Evolutionary conservation across 495 filamentous ascomycete species (phyloP), one percentile per base, ranked within the genome.

Genomic region (Astrothelium macrocarpum): DNA sequence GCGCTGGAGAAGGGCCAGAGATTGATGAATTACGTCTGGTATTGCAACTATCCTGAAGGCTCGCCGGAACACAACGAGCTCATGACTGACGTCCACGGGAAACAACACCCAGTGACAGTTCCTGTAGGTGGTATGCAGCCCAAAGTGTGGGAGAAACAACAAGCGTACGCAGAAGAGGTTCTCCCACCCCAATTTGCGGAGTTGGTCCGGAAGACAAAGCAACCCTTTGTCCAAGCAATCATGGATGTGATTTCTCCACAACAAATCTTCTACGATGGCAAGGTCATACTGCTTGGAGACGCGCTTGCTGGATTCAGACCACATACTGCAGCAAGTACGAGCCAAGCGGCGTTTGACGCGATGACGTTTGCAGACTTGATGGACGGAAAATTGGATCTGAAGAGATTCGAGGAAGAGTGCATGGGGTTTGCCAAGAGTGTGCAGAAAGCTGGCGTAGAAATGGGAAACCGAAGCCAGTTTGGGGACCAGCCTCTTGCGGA

Each of bases 11-110:
- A 73, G 0, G 81, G 78, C 14, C 61, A 78, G 16, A 75, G 81
- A 1, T 75, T 81, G 9, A 74, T 83, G 46, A 86, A 84, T 66
- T 82, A 78, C 64, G 82, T 85, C 56, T 86, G 80, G 72, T 86
- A 85, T 67, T 74, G 72, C 61, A 84, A 84, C 62, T 83, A 79
- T 64, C 71, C 77, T 9, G 74, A 73, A 46, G 72, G 70, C 16
- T 80, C 78, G 0, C 46, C 72, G 9, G 80, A 79, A 56, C 69
- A 80, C 32, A 75, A 78, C 31, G 74, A 77, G 59, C 73, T 85
- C 25, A 77, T 85, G 73, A 85, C 82, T 1, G 82, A 84, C 65
- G 70, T 64, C 31, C 59, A 80, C 7, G 83, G 82, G 5, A 62
- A 72, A 14, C 65, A 71, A 1, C 78, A 80, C 39, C 71, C 68